Evolutionary conservation across 805 yeast genomes (phyloP).

Genomic region (Nakazawaea wyomingensis): DNA sequence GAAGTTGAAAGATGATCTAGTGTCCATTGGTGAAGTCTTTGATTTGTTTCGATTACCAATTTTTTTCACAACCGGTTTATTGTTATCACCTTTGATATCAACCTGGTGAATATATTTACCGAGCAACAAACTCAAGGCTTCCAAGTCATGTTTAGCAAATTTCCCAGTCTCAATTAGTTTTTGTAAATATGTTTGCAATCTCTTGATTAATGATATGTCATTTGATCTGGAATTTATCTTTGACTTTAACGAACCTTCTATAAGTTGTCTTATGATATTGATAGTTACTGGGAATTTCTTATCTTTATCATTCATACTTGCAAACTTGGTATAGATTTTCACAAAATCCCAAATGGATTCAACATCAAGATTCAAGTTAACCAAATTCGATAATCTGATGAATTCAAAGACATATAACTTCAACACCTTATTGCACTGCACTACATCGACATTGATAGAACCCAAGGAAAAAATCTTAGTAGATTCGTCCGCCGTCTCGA

Average conservation of each 20-base stretch:
- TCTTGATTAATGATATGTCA: conserved; percentile 37
- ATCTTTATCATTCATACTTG: conserved; percentile 20
- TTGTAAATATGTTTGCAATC: conserved; percentile 50
- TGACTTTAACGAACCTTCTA: conserved; percentile 50
- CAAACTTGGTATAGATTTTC: conserved; percentile 41
- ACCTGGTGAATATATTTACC: conserved; percentile 24
- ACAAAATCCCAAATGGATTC: conserved; percentile 63
- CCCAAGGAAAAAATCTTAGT: conserved; percentile 64
- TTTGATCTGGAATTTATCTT: conserved; percentile 45
- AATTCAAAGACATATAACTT: conserved; percentile 46
- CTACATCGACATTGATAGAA: conserved; percentile 64
- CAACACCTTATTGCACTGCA: conserved; percentile 42
- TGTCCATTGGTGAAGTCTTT: conserved; percentile 4
- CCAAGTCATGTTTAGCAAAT: conserved; percentile 41
- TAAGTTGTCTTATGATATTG: conserved; percentile 41
- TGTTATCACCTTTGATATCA: conserved; percentile 13
- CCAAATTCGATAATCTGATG: conserved; percentile 46
- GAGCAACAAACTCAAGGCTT: conserved; percentile 38
- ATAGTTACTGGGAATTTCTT: conserved; percentile 27
- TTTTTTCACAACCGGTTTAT: conserved; percentile 16
- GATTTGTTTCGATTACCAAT: background rate
- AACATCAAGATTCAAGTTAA: conserved; percentile 53
- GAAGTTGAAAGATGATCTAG: conserved; percentile 27
- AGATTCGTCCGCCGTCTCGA: conserved; percentile 58
- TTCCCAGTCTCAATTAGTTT: conserved; percentile 41